phyloP scores from a whole-genome alignment of 345 rosid species.

The Nephelium lappaceum region DNA sequence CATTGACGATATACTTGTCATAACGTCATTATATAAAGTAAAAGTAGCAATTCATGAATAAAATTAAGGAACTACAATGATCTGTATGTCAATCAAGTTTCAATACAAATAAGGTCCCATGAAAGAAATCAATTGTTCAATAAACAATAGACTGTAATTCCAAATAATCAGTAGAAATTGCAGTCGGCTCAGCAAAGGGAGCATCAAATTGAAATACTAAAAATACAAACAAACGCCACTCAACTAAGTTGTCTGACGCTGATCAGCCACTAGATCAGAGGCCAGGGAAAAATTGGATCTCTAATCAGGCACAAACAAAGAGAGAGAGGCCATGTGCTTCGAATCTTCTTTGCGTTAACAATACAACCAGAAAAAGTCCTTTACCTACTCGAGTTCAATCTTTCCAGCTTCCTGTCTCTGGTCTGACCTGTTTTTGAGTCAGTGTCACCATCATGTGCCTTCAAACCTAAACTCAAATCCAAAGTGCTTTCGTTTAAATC shows the following conservation, averaged over 20 bases:
- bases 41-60: background rate
- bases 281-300: constrained; percentile 30
- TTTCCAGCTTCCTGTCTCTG: constrained; percentile 33
- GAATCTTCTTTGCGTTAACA: constrained; percentile 17
- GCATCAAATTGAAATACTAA: constrained; percentile 22
- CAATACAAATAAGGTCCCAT: constrained; percentile 13
- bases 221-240: constrained; percentile 24
- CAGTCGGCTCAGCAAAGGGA: constrained; percentile 20
- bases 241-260: constrained; percentile 3
- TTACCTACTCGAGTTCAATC: constrained; percentile 23
- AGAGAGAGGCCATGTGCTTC: constrained; percentile 18
- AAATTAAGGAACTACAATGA: constrained; percentile 9
- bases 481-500: constrained; percentile 86
- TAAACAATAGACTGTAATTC: constrained; percentile 13
- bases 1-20: background rate
- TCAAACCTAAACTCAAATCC: constrained; percentile 74
- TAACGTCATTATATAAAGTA: background rate
- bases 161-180: constrained; percentile 25
- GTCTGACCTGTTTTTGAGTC: constrained; percentile 34
- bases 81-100: constrained; percentile 11
- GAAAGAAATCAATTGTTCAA: constrained; percentile 21
- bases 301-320: constrained; percentile 3
- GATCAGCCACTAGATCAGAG: constrained; percentile 6
- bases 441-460: constrained; percentile 46
- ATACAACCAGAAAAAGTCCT: constrained; percentile 11